phyloP scores from a whole-genome alignment of 306 rosid species.

The Pueraria montana region DNA sequence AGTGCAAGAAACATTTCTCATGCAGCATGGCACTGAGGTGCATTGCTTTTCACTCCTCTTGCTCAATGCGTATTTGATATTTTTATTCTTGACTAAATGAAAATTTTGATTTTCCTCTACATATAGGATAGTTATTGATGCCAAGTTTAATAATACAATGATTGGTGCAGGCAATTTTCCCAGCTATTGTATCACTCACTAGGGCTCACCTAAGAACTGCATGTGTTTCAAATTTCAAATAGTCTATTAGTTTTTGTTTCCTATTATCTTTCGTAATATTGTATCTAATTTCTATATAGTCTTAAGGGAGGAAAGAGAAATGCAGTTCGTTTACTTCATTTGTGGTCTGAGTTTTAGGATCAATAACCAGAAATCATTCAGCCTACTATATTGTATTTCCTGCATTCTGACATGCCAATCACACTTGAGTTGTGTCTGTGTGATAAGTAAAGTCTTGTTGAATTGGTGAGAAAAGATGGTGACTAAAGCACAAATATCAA shows the following conservation, averaged over 20 bases:
- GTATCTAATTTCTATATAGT: conserved; percentile 23
- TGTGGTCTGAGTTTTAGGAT: conserved; percentile 40
- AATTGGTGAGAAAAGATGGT: conserved; percentile 33
- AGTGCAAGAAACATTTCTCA: conserved; percentile 85
- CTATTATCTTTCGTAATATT: background rate
- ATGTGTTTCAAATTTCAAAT: conserved; percentile 22
- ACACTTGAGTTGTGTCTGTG: conserved; percentile 4
- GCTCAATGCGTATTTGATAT: conserved; percentile 29
- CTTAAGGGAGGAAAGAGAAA: conserved; percentile 28
- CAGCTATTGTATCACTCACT: conserved; percentile 31
- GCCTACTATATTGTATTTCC: conserved; percentile 7
- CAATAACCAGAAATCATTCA: conserved; percentile 19
- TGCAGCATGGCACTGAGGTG: conserved; percentile 93
- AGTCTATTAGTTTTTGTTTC: conserved; percentile 6
- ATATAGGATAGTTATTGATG: conserved; percentile 3
- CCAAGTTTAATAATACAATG: conserved; percentile 11
- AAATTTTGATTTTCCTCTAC: conserved; percentile 38
- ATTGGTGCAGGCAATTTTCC: background rate
- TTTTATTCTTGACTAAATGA: conserved; percentile 24
- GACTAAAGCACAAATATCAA: background rate
- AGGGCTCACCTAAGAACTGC: conserved; percentile 22
- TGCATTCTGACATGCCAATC: conserved; percentile 15
- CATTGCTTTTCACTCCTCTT: conserved; percentile 34
- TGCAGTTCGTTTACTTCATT: conserved; percentile 9
- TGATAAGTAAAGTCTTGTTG: conserved; percentile 24